phyloP scores from a whole-genome alignment of 2,329 filamentous ascomycete species.

The Xylaria multiplex region DNA sequence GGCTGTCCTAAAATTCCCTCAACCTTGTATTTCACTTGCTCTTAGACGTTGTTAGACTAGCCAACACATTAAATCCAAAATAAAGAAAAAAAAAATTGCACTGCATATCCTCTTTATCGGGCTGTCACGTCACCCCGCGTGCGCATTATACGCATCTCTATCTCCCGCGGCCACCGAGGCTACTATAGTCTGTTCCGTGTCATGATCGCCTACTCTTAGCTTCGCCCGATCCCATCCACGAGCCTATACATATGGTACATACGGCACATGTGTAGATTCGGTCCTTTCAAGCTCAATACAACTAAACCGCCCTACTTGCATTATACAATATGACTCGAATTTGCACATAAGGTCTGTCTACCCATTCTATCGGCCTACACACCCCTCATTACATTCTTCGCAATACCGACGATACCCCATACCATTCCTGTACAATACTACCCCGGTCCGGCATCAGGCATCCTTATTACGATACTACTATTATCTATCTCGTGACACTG shows the following conservation, averaged over 20 bases:
- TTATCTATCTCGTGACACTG: constrained; percentile 9
- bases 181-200: constrained; percentile 1
- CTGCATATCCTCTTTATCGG: not conserved
- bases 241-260: not conserved
- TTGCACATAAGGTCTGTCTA: constrained; percentile 12
- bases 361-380: not conserved
- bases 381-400: not conserved
- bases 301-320: not conserved
- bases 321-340: constrained; percentile 10
- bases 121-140: not conserved
- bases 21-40: not conserved
- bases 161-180: not conserved
- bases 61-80: not conserved
- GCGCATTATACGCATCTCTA: not conserved
- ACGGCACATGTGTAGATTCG: not conserved
- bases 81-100: no score
- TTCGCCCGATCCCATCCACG: not conserved
- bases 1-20: not conserved
- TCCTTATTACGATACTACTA: constrained; percentile 9
- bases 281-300: not conserved
- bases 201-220: constrained; percentile 16
- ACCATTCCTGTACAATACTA: not conserved
- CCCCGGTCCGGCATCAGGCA: constrained; percentile 16
- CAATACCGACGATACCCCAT: not conserved
- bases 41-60: constrained; percentile 9